phyloP scores from a whole-genome alignment of 352 stramenopile species.

The Phytophthora constricta region DNA sequence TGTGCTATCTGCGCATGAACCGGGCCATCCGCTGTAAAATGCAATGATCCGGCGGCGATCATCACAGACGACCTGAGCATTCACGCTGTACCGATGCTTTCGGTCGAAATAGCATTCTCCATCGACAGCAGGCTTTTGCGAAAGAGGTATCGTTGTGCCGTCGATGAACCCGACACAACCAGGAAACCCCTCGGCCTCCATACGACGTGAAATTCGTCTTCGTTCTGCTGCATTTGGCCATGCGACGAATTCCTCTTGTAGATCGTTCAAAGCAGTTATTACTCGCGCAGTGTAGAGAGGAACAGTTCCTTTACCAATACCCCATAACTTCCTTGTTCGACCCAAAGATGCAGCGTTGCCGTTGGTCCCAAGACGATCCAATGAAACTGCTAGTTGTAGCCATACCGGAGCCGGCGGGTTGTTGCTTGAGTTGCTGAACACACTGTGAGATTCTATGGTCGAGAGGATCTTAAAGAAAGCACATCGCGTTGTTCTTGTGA shows the following conservation, averaged over 20 bases:
- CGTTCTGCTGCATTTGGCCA: not conserved
- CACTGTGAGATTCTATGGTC: not conserved
- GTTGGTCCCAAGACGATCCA: conserved; percentile 3
- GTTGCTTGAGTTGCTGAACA: not conserved
- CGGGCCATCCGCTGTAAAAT: not conserved
- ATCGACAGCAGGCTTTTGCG: not conserved
- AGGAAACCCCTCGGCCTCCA: not conserved
- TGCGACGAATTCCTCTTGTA: not conserved
- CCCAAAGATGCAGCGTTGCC: not conserved
- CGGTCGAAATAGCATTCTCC: not conserved
- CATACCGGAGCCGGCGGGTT: not conserved
- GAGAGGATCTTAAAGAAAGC: not conserved
- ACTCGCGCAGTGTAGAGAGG: conserved; percentile 1
- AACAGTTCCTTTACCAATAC: not conserved
- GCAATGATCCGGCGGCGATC: not conserved
- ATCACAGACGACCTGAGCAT: not conserved
- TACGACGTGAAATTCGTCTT: not conserved
- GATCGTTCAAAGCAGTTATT: not conserved
- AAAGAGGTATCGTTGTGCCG: not conserved
- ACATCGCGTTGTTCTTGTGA: not conserved
- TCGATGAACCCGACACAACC: conserved; percentile 11
- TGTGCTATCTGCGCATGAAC: not conserved
- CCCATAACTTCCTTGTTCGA: not conserved
- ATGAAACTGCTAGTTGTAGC: not conserved
- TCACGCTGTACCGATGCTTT: not conserved